phyloP scores from a whole-genome alignment of 2,329 filamentous ascomycete species.

The Hypoxylon sp. region DNA sequence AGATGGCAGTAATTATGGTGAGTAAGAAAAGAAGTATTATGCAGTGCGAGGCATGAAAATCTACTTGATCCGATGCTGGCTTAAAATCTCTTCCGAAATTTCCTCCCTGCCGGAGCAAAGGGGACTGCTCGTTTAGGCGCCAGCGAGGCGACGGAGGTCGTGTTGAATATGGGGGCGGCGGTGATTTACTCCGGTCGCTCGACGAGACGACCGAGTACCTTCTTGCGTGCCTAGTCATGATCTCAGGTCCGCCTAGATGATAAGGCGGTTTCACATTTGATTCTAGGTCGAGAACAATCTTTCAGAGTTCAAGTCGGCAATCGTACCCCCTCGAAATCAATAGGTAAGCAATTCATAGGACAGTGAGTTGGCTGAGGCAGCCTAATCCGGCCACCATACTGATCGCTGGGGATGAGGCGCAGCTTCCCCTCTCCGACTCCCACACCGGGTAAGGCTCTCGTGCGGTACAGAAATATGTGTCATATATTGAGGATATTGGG shows the following conservation, averaged over 20 bases:
- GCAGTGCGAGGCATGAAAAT: not conserved
- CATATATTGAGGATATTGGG: not conserved
- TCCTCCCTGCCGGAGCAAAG: slow-evolving; percentile 6
- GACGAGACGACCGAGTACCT: not conserved
- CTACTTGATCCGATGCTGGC: not conserved
- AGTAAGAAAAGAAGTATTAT: not conserved
- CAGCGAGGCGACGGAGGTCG: not conserved
- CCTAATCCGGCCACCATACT: not conserved
- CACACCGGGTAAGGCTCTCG: not conserved
- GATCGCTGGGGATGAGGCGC: slow-evolving; percentile 14
- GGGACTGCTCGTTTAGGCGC: slow-evolving; percentile 23
- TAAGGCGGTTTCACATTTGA: not conserved
- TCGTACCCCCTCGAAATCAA: not conserved
- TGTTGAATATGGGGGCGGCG: slow-evolving; percentile 37
- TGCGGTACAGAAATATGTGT: slow-evolving; percentile 2
- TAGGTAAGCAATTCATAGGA: not conserved
- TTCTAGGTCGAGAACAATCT: not conserved
- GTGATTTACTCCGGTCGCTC: slow-evolving; percentile 25
- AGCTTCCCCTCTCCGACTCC: slow-evolving; percentile 22
- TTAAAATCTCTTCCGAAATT: not conserved
- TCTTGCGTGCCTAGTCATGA: slow-evolving; percentile 23
- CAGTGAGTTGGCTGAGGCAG: slow-evolving; percentile 15
- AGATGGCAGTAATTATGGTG: not conserved
- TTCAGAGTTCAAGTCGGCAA: not conserved
- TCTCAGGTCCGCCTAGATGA: not conserved